Evolutionary conservation across 176 grass and related monocot genomes (phyloP), one percentile per base, ranked within the genome.

Genomic region (Ananas comosus): DNA sequence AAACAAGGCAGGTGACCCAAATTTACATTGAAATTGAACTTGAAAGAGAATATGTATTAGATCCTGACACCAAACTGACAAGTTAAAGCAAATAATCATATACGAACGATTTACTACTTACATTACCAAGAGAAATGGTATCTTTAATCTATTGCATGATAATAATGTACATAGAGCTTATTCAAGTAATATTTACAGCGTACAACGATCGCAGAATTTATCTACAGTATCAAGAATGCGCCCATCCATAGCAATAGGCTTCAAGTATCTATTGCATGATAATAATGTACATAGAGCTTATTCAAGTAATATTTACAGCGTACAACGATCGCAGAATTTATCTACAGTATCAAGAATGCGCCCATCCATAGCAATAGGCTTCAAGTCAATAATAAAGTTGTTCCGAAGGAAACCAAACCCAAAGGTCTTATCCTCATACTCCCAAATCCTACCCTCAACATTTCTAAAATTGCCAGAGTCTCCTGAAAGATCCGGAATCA

Each of bases 361-460:
- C 53, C 84, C 89, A 77, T 85, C 70, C n/a, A 73, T 74, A 52
- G 84, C 78, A 65, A 90, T 80, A 79, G 79, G 81, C 52, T 80
- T 93, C 66, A 93, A 72, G 76, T 93, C 84, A 74, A 92, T 85
- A 54, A 99, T 77, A 81, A 74, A 93, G 75, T 93, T 74, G 18
- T 82, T 85, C 68, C 89, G 82, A 50, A 77, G 51, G 75, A 99
- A 99, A 33, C 89, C 87, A 64, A 99, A 99, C 29, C 94, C 94
- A 13, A 99, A 99, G 51, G 81, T 93, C 68, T 89, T 84, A 78
- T 99, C 87, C 24, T 99, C 80, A 51, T 99, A 93, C 72, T 88
- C 69, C 94, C 94, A 99, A 61, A 99, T 87, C 71, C 94, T 85
- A 56, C 94, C 94, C 63, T 83, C 84, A 33, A 84, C 66, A 78